A percentile compares a stretch with the other conserved stretches of the same genome.
Conservation (phyloP, 2,329 filamentous ascomycete species). For the Tricladium varicosporioides region DNA sequence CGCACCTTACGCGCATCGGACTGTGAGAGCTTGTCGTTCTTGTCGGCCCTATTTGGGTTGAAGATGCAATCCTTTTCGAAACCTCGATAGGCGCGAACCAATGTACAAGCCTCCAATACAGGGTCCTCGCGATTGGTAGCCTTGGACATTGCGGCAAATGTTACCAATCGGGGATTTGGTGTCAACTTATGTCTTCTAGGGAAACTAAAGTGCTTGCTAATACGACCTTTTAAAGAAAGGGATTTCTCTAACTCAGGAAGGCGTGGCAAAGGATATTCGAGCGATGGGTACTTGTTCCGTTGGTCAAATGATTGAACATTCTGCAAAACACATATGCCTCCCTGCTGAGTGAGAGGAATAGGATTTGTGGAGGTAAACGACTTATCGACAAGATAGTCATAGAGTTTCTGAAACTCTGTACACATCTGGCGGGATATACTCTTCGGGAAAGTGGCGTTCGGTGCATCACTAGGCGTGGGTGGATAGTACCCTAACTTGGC, state of each 20-base stretch:
- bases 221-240: constrained; percentile 25
- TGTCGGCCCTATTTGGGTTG: constrained; percentile 51
- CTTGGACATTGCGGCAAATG: constrained; percentile 49
- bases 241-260: constrained; percentile 46
- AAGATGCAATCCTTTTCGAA: constrained; percentile 64
- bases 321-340: constrained; percentile 69
- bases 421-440: constrained; percentile 60
- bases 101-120: constrained; percentile 38
- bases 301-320: constrained; percentile 65
- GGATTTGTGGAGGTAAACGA: constrained; percentile 43
- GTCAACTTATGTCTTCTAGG: constrained; percentile 39
- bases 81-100: constrained; percentile 66
- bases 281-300: constrained; percentile 54
- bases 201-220: constrained; percentile 29
- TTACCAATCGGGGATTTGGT: constrained; percentile 47
- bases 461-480: constrained; percentile 46
- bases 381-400: constrained; percentile 68
- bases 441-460: constrained; percentile 52
- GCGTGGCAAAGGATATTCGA: constrained; percentile 66
- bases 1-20: constrained; percentile 72
- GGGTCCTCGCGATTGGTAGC: constrained; percentile 46
- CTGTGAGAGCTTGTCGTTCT: constrained; percentile 54
- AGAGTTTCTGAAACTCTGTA: constrained; percentile 68
- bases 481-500: constrained; percentile 71
- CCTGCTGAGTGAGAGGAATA: constrained; percentile 54